Conservation (phyloP, 106 monocot species). For the Acorus calamus region DNA sequence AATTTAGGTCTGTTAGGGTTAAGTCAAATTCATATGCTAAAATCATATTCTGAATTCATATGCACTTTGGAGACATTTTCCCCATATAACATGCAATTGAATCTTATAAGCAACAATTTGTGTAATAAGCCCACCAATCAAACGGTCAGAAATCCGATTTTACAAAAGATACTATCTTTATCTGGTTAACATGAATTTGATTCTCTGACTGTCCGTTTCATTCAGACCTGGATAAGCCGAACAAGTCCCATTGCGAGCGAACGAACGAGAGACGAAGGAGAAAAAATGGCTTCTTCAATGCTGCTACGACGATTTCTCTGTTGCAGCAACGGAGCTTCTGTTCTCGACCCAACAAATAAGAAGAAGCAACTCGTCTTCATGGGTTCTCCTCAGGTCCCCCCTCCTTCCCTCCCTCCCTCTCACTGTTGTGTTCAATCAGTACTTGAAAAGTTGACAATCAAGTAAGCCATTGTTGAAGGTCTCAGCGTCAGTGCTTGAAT, state of each 20-base stretch:
- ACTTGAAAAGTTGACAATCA: neutral
- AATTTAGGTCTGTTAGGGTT: too few relatives aligned
- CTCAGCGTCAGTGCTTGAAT: conserved; percentile 50
- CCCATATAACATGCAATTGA: too few relatives aligned
- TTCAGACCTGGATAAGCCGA: too few relatives aligned
- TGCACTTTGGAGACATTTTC: too few relatives aligned
- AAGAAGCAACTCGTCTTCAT: conserved; percentile 81
- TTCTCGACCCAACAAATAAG: neutral
- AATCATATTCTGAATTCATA: too few relatives aligned
- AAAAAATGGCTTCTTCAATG: neutral
- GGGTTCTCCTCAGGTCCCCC: conserved; percentile 69
- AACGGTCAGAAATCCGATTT: too few relatives aligned
- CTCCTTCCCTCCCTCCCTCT: neutral
- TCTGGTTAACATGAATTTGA: too few relatives aligned
- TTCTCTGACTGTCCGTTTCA: too few relatives aligned
- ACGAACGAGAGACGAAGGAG: neutral
- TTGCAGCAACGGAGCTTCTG: conserved; percentile 15
- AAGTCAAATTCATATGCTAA: too few relatives aligned
- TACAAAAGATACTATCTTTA: too few relatives aligned
- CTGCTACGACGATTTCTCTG: conserved; percentile 36
- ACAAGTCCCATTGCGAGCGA: neutral
- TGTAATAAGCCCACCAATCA: too few relatives aligned
- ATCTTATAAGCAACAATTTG: too few relatives aligned
- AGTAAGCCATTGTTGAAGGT: conserved; percentile 24
- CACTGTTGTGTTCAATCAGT: neutral